Percentiles rank a stretch among this genome's conserved stretches.
Evolutionary conservation across 225 moss, liverwort and hornwort species (phyloP).

Genomic region (Marchantia paleacea): DNA sequence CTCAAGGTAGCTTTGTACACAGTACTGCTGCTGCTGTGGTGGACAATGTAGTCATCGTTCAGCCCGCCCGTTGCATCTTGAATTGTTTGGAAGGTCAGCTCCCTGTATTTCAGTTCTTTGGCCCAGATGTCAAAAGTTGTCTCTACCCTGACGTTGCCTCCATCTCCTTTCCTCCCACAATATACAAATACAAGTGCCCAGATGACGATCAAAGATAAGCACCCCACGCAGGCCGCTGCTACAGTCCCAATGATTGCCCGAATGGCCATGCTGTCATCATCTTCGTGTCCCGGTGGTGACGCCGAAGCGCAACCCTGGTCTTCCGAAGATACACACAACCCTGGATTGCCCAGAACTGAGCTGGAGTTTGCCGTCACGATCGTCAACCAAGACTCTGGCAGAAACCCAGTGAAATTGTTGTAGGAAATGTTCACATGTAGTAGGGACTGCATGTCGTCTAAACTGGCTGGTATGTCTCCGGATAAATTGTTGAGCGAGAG

Average conservation of each 20-base stretch:
- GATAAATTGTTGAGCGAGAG: conserved; percentile 32
- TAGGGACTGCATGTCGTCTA: conserved; percentile 26
- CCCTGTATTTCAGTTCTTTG: conserved; percentile 4
- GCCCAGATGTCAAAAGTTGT: too few relatives aligned
- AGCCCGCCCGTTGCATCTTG: conserved; percentile 11
- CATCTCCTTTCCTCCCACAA: too few relatives aligned
- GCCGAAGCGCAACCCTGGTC: not conserved
- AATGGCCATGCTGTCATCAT: not conserved
- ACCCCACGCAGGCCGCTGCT: not conserved
- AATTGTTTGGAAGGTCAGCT: conserved; percentile 8
- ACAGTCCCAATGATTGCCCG: not conserved
- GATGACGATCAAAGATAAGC: too few relatives aligned
- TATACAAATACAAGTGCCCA: too few relatives aligned
- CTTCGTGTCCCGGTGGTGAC: not conserved
- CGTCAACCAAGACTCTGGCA: conserved; percentile 2
- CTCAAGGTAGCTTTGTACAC: conserved; percentile 33
- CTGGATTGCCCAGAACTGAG: not conserved
- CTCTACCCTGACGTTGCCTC: too few relatives aligned
- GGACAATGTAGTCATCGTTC: conserved; percentile 4
- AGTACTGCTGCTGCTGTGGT: conserved; percentile 27
- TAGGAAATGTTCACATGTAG: conserved; percentile 25
- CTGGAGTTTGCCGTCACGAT: not conserved
- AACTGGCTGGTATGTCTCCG: conserved; percentile 48
- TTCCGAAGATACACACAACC: not conserved
- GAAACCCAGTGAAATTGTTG: conserved; percentile 21